Evolutionary conservation across 345 rosid genomes (phyloP).

Genomic region (Eucalyptus camaldulensis): DNA sequence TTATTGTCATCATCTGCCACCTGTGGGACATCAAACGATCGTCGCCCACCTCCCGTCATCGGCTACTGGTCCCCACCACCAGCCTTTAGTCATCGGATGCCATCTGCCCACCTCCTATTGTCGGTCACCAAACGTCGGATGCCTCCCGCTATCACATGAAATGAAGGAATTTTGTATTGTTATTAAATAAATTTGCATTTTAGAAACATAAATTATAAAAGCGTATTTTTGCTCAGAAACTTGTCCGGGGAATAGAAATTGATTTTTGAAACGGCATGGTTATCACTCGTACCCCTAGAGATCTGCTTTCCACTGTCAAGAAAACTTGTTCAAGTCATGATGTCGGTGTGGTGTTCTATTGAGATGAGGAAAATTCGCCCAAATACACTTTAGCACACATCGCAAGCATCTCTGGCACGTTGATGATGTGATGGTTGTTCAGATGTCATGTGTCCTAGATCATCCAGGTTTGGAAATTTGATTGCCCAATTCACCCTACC

Average conservation of each 20-base stretch:
- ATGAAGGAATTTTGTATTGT: too few relatives aligned
- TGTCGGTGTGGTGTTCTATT: neutral
- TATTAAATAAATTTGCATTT: too few relatives aligned
- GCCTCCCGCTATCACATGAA: accelerated
- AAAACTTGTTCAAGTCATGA: neutral
- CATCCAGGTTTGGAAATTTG: neutral
- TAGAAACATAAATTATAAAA: accelerated
- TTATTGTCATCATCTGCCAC: accelerated
- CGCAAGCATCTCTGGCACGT: neutral
- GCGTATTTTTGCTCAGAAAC: accelerated
- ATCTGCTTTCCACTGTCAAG: neutral
- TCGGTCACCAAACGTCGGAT: too few relatives aligned
- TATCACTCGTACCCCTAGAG: accelerated
- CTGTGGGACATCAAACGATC: accelerated
- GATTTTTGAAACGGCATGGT: accelerated
- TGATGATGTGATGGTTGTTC: neutral
- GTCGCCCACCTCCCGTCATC: too few relatives aligned
- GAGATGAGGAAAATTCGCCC: neutral
- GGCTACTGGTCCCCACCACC: too few relatives aligned
- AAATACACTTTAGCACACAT: neutral
- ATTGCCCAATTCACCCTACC: neutral
- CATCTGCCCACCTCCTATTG: accelerated
- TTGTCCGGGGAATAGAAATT: accelerated
- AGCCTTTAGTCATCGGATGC: too few relatives aligned
- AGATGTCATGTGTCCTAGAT: accelerated